Evolutionary conservation across 2,329 filamentous ascomycete genomes (phyloP), one percentile per base, ranked within the genome.

Genomic region (Aspergillus nomiae): DNA sequence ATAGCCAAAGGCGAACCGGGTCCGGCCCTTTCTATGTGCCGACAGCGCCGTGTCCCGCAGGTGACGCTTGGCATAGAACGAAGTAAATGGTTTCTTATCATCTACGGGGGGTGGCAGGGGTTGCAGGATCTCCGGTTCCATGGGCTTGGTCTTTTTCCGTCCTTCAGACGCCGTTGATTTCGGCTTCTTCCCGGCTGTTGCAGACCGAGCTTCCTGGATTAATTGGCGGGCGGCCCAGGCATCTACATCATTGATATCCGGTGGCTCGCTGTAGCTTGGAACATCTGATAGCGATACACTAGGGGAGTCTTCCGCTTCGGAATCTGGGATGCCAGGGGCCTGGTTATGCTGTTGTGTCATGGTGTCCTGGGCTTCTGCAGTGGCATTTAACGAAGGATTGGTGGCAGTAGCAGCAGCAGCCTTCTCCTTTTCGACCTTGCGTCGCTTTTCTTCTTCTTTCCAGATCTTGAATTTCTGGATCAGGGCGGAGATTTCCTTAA

Each of bases 391-490:
- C 24, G 56, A 57, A 60, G 38, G 60, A 54, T 16, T 45, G 24
- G 30, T 26, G 41, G 26, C 36, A 36, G n/a, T n/a, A n/a, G 9
- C 45, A 36, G 11, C 58, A 26, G 19, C 53, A 12, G 69, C 58
- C 55, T 88, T 89, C 64, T 94, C 92, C 71, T 89, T 92, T 71
- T 92, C 90, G 3, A 87, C 80, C 77, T 92, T 92, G 63, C 92
- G 84, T 50, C 90, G 87, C 81, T 94, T 96, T 77, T 99, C 95
- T 74, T 96, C 92, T 65, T 94, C 86, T 65, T 89, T 93, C 94
- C 94, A 98, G 60, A 87, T 83, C 57, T 89, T 87, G 75, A 97
- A 98, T 75, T 97, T 98, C 66, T 92, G 88, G 24, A 98, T 84
- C 34, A 98, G 89, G 0, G 85, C 85, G 66, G 92, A 85, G 62